These are phyloP conservation scores for Ottelia alismoides DNA, from an alignment of 106 monocot species.

Conservation along the genomic window DNA sequence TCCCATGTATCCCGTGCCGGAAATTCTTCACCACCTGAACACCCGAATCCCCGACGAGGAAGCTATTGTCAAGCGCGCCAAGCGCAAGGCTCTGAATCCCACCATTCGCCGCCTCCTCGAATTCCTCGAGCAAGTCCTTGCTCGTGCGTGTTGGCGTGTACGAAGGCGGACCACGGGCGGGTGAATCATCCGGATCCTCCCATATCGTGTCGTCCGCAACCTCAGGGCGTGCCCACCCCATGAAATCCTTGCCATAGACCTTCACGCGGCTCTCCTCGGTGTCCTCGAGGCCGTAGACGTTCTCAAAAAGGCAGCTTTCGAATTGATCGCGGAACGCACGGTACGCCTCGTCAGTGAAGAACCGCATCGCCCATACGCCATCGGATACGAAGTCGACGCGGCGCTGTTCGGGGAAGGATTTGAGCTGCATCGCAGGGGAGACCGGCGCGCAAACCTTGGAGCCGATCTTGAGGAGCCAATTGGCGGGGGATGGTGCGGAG, in stretches of 20 bases:
- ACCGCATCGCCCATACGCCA: slow-evolving; percentile 82
- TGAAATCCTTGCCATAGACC: slow-evolving; percentile 77
- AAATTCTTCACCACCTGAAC: slow-evolving; percentile 76
- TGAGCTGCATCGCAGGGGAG: slow-evolving; percentile 56
- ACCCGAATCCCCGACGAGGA: slow-evolving; percentile 47
- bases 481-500: neutral
- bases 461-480: slow-evolving; percentile 55
- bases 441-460: slow-evolving; percentile 42
- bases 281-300: slow-evolving; percentile 41
- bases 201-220: slow-evolving; percentile 64
- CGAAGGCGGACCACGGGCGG: slow-evolving; percentile 16
- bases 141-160: slow-evolving; percentile 3
- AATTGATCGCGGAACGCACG: slow-evolving; percentile 26
- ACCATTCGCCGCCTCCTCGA: slow-evolving; percentile 41
- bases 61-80: slow-evolving; percentile 62
- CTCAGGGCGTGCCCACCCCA: slow-evolving; percentile 72
- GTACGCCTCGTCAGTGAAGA: slow-evolving; percentile 26
- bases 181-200: slow-evolving; percentile 48
- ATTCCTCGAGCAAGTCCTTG: slow-evolving; percentile 42
- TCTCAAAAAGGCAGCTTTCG: slow-evolving; percentile 59
- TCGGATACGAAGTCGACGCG: slow-evolving; percentile 81
- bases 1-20: slow-evolving; percentile 62
- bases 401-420: slow-evolving; percentile 53
- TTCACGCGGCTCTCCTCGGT: slow-evolving; percentile 44
- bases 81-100: slow-evolving; percentile 65